Percentiles rank a stretch among this genome's conserved stretches.
phyloP scores from a whole-genome alignment of 352 stramenopile genomes.

The Phytophthora meadii region DNA sequence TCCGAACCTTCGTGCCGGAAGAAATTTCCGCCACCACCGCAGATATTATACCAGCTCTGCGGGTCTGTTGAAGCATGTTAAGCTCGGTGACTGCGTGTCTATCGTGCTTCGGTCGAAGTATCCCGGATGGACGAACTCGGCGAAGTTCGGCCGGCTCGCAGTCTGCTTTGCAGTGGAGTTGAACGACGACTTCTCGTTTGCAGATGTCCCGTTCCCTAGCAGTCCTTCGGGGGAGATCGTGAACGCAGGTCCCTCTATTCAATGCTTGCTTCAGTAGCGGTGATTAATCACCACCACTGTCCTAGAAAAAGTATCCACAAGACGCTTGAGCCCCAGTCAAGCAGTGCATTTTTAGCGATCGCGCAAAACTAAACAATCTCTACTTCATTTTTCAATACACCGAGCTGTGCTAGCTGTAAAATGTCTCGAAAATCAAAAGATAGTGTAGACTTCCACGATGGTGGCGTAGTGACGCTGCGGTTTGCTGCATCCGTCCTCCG shows the following conservation, averaged over 20 bases:
- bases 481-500: not conserved
- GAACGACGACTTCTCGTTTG: conserved; percentile 58
- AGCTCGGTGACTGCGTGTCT: conserved; percentile 50
- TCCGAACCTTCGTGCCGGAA: conserved; percentile 61
- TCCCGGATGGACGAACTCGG: conserved; percentile 70
- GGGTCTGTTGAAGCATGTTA: conserved; percentile 45
- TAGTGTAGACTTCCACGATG: not conserved
- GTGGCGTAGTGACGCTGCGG: conserved; percentile 5
- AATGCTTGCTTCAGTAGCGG: conserved; percentile 37
- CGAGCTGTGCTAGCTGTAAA: too few species aligned
- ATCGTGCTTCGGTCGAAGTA: conserved; percentile 70
- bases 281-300: not conserved
- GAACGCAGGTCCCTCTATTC: conserved; percentile 12
- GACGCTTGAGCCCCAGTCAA: too few species aligned
- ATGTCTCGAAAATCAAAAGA: too few species aligned
- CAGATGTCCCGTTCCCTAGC: conserved; percentile 41
- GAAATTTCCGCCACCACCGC: conserved; percentile 62
- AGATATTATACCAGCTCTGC: conserved; percentile 49
- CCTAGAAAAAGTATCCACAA: not conserved
- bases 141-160: conserved; percentile 55
- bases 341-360: too few species aligned
- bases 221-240: conserved; percentile 20
- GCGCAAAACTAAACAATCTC: too few species aligned
- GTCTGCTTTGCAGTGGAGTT: conserved; percentile 59
- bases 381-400: too few species aligned